These are phyloP conservation scores for Ascosphaera acerosa DNA, from an alignment of 2,329 filamentous ascomycete genomes.

Conservation along the genomic window DNA sequence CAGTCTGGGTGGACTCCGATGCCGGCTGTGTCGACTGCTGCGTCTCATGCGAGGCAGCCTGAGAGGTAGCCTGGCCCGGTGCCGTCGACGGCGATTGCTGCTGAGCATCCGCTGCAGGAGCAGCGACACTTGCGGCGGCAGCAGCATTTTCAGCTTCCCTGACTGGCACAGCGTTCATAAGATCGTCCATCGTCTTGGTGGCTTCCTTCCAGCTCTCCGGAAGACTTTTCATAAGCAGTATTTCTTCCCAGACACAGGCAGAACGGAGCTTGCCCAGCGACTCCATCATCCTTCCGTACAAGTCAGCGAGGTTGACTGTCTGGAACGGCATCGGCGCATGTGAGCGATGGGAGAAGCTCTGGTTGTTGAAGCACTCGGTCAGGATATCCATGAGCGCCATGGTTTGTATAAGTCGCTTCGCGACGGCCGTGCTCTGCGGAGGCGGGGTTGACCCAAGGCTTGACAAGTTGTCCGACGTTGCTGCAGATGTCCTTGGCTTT, in stretches of 20 bases:
- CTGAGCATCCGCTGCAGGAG: neutral
- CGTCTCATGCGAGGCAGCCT: constrained; percentile 4
- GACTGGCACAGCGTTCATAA: neutral
- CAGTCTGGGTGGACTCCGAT: neutral
- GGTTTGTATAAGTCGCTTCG: constrained; percentile 52
- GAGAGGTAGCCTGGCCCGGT: neutral
- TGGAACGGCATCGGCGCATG: constrained; percentile 29
- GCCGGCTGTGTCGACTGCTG: neutral
- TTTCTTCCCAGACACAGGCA: constrained; percentile 64
- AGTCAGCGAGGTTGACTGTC: constrained; percentile 60
- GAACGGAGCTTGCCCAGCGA: constrained; percentile 55
- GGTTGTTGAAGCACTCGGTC: constrained; percentile 40
- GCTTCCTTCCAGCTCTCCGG: constrained; percentile 33
- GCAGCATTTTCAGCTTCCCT: neutral
- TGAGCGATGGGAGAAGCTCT: neutral
- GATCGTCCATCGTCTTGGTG: constrained; percentile 12
- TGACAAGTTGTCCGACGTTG: no score
- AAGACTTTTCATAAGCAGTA: constrained; percentile 45
- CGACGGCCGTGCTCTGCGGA: constrained; percentile 42
- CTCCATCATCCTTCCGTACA: constrained; percentile 48
- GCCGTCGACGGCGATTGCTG: neutral
- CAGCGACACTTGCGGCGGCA: neutral
- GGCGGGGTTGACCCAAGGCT: no score
- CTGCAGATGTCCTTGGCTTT: no score
- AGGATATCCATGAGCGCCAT: constrained; percentile 55